Evolutionary conservation across 2,329 filamentous ascomycete species (phyloP).

Genomic region (Cladosporium sp.): DNA sequence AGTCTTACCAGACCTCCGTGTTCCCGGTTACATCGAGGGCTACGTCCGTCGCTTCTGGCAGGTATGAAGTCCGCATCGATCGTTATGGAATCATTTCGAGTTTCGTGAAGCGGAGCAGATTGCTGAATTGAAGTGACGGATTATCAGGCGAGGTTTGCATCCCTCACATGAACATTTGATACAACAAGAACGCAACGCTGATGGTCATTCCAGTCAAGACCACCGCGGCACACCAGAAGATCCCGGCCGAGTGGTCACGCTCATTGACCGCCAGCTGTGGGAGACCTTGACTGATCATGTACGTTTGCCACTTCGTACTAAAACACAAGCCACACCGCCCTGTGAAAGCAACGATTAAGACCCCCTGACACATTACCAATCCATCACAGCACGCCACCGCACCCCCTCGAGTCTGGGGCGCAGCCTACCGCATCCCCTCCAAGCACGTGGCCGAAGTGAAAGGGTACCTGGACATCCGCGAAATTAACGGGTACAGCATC

Average conservation of each 20-base stretch:
- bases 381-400: constrained; percentile 54
- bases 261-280: constrained; percentile 85
- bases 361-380: neutral
- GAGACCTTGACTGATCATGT: constrained; percentile 65
- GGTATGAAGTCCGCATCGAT: constrained; percentile 53
- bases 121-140: constrained; percentile 13
- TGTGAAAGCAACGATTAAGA: neutral
- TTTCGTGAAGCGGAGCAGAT: neutral
- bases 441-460: constrained; percentile 73
- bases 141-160: constrained; percentile 30
- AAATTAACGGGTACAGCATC: constrained; percentile 96
- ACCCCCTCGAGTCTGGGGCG: constrained; percentile 76
- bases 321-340: neutral
- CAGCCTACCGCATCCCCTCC: constrained; percentile 75
- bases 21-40: constrained; percentile 87
- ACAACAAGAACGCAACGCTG: too few species aligned
- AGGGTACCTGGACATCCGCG: constrained; percentile 88
- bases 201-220: constrained; percentile 66
- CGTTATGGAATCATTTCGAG: constrained; percentile 3
- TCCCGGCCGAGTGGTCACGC: constrained; percentile 87
- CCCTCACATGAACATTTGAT: too few species aligned
- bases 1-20: constrained; percentile 62
- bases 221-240: constrained; percentile 86
- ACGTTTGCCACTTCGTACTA: constrained; percentile 18
- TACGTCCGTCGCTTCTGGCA: constrained; percentile 98